A percentile compares a stretch with the other conserved stretches of the same genome.
phyloP scores from a whole-genome alignment of 2,329 filamentous ascomycete species.

The Monilinia fructicola region DNA sequence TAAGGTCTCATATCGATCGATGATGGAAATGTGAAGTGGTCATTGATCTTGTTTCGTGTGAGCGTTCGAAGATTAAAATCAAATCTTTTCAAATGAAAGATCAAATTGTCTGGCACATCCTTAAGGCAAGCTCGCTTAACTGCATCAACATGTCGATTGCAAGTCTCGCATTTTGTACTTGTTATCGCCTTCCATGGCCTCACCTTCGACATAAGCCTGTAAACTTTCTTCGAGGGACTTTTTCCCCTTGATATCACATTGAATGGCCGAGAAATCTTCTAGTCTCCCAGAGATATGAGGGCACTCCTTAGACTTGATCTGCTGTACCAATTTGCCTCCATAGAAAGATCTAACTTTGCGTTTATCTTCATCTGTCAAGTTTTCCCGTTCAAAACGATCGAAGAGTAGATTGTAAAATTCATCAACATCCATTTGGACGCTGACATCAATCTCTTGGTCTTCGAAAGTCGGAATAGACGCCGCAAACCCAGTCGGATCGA shows the following conservation, averaged over 20 bases:
- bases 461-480: slow-evolving; percentile 79
- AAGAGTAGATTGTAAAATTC: slow-evolving; percentile 96
- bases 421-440: slow-evolving; percentile 95
- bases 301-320: slow-evolving; percentile 94
- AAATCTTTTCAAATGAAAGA: slow-evolving; percentile 90
- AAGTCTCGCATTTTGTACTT: slow-evolving; percentile 97
- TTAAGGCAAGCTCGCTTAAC: slow-evolving; percentile 92
- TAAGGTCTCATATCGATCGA: slow-evolving; percentile 86
- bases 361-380: slow-evolving; percentile 66
- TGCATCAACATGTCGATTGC: slow-evolving; percentile 85
- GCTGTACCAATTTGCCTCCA: slow-evolving; percentile 86
- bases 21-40: slow-evolving; percentile 84
- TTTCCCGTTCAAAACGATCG: slow-evolving; percentile 83
- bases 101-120: slow-evolving; percentile 88
- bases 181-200: slow-evolving; percentile 98
- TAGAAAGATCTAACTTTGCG: slow-evolving; percentile 78
- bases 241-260: slow-evolving; percentile 96
- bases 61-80: slow-evolving; percentile 77
- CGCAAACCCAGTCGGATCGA: slow-evolving; percentile 73
- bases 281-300: slow-evolving; percentile 86
- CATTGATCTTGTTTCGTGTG: slow-evolving; percentile 89
- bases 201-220: slow-evolving; percentile 91
- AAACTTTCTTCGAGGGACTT: slow-evolving; percentile 79
- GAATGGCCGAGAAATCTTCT: slow-evolving; percentile 91
- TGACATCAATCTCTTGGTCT: slow-evolving; percentile 77